phyloP scores from a whole-genome alignment of 768 basidiomycete genomes.

The Coprinopsis strossmayeri region DNA sequence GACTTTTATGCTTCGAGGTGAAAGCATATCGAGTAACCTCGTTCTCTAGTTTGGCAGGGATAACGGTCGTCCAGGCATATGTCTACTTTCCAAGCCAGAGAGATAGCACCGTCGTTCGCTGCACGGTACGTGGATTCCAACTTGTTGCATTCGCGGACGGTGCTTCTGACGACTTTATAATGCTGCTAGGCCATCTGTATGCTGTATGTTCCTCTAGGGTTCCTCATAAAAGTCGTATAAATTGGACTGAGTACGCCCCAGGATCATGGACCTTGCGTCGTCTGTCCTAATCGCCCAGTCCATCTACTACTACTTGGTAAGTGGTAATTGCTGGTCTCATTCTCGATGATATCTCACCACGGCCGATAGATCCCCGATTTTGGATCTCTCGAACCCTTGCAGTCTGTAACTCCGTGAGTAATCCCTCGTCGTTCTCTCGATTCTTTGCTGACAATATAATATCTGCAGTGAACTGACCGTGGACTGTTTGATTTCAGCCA shows the following conservation, averaged over 20 bases:
- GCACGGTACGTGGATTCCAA: conserved; percentile 19
- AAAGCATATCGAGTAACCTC: background rate
- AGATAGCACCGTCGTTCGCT: conserved; percentile 23
- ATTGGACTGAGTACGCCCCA: conserved; percentile 10
- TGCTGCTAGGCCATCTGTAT: conserved; percentile 19
- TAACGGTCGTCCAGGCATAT: conserved; percentile 35
- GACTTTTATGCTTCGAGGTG: background rate
- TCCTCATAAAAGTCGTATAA: background rate
- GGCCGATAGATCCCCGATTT: conserved; percentile 34
- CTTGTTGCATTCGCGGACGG: background rate
- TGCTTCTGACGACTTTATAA: background rate
- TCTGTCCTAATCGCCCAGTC: conserved; percentile 36
- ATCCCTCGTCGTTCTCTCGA: conserved; percentile 3
- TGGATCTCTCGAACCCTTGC: conserved; percentile 31
- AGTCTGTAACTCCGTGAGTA: conserved; percentile 33
- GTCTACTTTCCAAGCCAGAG: conserved; percentile 27
- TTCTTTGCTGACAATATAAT: background rate
- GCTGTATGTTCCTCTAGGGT: conserved; percentile 15
- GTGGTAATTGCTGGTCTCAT: background rate
- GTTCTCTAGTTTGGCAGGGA: conserved; percentile 27
- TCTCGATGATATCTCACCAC: conserved; percentile 2
- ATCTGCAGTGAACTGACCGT: conserved; percentile 20
- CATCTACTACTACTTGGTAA: conserved; percentile 38
- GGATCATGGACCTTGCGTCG: conserved; percentile 30
- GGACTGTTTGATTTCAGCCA: conserved; percentile 36